Evolutionary conservation across 1,284 basidiomycete genomes (phyloP), one percentile per base, ranked within the genome.

Genomic region (Vanrija sp.): DNA sequence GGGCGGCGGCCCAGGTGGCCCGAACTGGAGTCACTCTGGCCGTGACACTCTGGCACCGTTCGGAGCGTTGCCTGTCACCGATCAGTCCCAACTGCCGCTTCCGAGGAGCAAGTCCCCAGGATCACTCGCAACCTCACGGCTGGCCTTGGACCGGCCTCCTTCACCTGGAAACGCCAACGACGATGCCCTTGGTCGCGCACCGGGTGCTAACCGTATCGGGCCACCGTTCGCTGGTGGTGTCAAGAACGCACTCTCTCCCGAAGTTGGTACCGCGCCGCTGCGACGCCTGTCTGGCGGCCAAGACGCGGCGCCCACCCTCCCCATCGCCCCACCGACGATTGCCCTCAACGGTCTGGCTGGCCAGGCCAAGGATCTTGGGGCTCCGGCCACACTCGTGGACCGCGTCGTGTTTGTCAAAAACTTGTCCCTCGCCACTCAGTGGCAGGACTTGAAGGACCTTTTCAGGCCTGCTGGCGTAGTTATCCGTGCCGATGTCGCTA

Each of bases 351-450:
- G 67, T 2, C 53, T 71, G 37, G 62, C 64, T 6, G 60, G 64
- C 45, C 63, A 68, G 45, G 68, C 63, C 8, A 61, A 63, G 57
- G 68, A 63, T 24, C 57, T 72, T 14, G 71, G 70, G 14, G 63
- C 65, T 23, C 68, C 65, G 20, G 64, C 58, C 44, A 75, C 65
- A 15, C 65, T 64, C 53, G 69, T 60, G 53, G 75, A 67, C 54
- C 51, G 76, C 41, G 89, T 84, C 63, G 78, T 93, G 18, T 91
- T 92, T 56, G 81, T 84, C 18, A 81, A 80, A 19, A 83, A 83
- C 89, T 82, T 97, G n/a, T 93, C 94, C 0, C 89, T 95, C 75
- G 88, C 93, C 63, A 89, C 89, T 67, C 93, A 96, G 78, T 98
- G 95, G 95, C 95, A 98, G 76, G 92, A 96, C 67, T 81, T 97